Conservation (phyloP, 1,284 basidiomycete species). For the Cryptococcus deneoformans region DNA sequence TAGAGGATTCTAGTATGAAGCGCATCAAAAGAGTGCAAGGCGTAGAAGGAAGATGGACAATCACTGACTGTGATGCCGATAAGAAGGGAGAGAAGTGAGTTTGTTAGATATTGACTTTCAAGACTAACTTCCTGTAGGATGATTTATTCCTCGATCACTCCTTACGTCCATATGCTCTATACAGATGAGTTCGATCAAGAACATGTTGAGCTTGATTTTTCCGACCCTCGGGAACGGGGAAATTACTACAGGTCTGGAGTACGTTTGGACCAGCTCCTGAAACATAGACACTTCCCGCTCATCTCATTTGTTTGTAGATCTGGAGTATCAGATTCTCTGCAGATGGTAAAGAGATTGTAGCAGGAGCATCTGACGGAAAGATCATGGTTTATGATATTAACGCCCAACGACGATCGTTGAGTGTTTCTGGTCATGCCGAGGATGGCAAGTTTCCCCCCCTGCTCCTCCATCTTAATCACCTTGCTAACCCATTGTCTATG, state of each 20-base stretch:
- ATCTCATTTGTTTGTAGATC: conserved; percentile 52
- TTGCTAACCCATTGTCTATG: background rate
- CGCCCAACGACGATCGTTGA: conserved; percentile 71
- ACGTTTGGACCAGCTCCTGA: conserved; percentile 7
- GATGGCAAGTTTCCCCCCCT: conserved; percentile 53
- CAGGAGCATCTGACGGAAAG: conserved; percentile 51
- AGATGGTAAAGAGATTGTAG: conserved; percentile 85
- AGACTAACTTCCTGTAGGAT: conserved; percentile 56
- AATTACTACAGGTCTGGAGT: conserved; percentile 58
- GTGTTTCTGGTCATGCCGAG: conserved; percentile 76
- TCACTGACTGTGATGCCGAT: conserved; percentile 91
- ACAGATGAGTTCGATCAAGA: conserved; percentile 67
- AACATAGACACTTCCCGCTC: background rate
- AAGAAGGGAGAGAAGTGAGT: conserved; percentile 80
- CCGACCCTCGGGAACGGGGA: conserved; percentile 48
- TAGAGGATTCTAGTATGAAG: conserved; percentile 62
- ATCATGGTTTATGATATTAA: conserved; percentile 83
- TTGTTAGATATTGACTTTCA: conserved; percentile 4
- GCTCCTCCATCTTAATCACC: background rate
- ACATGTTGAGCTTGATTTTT: conserved; percentile 73
- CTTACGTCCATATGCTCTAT: conserved; percentile 80
- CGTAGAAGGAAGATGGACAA: conserved; percentile 76
- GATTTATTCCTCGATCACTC: conserved; percentile 84
- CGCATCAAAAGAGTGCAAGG: conserved; percentile 76
- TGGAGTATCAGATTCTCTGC: conserved; percentile 95